Base-by-base conservation (phyloP, 495 filamentous ascomycete genomes). In the Xylaria grammica region DNA sequence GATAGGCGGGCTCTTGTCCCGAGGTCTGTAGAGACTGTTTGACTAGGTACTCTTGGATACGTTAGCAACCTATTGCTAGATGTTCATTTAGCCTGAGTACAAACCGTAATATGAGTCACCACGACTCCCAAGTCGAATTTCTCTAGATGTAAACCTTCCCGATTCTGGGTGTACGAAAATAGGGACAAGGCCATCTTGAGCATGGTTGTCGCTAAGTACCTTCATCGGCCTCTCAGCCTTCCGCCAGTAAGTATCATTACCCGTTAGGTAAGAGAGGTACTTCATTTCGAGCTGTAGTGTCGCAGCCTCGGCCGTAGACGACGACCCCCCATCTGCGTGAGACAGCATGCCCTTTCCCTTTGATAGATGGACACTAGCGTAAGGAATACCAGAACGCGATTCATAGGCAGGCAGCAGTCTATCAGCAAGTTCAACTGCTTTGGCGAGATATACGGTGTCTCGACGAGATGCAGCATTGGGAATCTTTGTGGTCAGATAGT, bases 271-370 rank as follows among this genome's bases (percentile, higher is more conserved):
- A 20, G 90, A 87, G 22, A 94, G 78, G 71, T 94, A 94, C 61
- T 94, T 94, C 82, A 93, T 89, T 72, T 93, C 91, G n/a, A 94
- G 79, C 73, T 94, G 91, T 24, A 93, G 68, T 4, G 86, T 88
- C 0, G 86, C 86, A 3, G 91, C 91, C 74, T 93, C 91, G 5
- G 91, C 87, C 0, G 89, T 91, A 1, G 89, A 91, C 2, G 89
- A 90, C 13, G 91, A 88, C 13, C 91, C 91, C 27, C 81, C 85
- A 71, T 93, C 89, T 19, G 77, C 78, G 63, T 92, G 89, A 0
- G 89, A 89, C 24, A 74, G 75, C n/a, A 90, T 75, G 3, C 90
- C 90, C 34, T 79, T 73, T 11, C 80, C 82, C 0, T 79, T 88
- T 49, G 86, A 83, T n/a, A 94, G 77, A 65, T 92, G 91, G n/a